A percentile compares a stretch with the other conserved stretches of the same genome.
These are phyloP conservation scores for Vitis riparia DNA, from an alignment of 164 flowering plant genomes.

Conservation along the genomic window DNA sequence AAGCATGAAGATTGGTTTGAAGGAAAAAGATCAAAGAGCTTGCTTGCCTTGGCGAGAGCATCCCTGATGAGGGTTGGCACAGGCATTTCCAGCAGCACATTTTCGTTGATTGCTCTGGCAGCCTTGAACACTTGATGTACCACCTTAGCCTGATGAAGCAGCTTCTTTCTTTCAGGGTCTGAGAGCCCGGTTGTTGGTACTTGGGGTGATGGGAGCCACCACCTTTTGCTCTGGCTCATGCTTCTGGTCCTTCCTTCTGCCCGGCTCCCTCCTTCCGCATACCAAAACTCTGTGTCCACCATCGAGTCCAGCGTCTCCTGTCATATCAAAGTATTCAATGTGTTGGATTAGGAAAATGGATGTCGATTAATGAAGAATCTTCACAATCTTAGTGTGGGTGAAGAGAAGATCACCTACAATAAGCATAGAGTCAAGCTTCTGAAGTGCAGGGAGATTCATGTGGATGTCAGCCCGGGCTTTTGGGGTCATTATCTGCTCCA, in stretches of 20 bases:
- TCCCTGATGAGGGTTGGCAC: constrained; percentile 58
- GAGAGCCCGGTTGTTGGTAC: constrained; percentile 80
- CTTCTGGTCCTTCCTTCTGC: constrained; percentile 70
- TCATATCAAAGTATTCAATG: not conserved
- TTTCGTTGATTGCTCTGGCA: constrained; percentile 72
- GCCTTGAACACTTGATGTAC: constrained; percentile 91
- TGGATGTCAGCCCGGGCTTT: constrained; percentile 84
- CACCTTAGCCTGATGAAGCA: constrained; percentile 56
- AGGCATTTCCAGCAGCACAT: constrained; percentile 72
- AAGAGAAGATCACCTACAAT: constrained; percentile 59
- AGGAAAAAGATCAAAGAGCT: not conserved
- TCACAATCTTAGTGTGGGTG: not conserved
- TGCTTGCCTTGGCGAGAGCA: constrained; percentile 71
- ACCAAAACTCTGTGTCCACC: constrained; percentile 89
- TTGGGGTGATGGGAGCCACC: constrained; percentile 96
- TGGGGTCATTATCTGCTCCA: constrained; percentile 91
- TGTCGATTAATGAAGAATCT: not conserved
- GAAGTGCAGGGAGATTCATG: constrained; percentile 93
- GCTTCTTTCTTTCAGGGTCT: constrained; percentile 49
- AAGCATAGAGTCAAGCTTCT: constrained; percentile 91
- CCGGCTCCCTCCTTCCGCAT: constrained; percentile 83
- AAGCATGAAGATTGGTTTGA: not conserved
- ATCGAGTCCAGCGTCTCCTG: constrained; percentile 86
- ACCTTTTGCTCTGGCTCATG: constrained; percentile 57
- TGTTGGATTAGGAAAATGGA: not conserved